A percentile compares a stretch with the other conserved stretches of the same genome.
phyloP scores from a whole-genome alignment of 176 grass and related monocot genomes.

The Carex scoparia region DNA sequence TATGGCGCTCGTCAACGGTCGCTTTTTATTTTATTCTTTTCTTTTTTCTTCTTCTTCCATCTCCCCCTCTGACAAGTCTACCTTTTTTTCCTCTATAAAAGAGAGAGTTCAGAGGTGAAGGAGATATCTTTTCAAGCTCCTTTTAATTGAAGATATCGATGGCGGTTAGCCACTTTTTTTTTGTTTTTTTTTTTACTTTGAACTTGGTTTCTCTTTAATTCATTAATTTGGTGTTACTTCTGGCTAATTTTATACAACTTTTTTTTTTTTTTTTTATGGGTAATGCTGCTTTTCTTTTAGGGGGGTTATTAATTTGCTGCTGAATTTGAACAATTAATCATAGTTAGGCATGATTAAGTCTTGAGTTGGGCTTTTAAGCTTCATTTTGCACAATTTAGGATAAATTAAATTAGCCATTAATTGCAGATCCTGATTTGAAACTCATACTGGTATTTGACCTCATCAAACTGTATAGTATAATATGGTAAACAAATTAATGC shows the following conservation, averaged over 20 bases:
- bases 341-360: background rate
- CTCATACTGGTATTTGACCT: background rate
- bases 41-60: background rate
- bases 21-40: slow-evolving; percentile 12
- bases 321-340: background rate
- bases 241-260: background rate
- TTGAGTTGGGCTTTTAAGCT: slow-evolving; percentile 1
- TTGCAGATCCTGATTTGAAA: background rate
- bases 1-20: slow-evolving; percentile 53
- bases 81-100: slow-evolving; percentile 2
- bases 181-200: background rate
- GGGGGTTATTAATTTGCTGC: too few relatives aligned
- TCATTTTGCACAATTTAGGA: background rate
- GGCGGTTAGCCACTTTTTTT: slow-evolving; percentile 48
- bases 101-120: background rate
- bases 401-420: background rate
- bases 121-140: background rate
- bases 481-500: background rate
- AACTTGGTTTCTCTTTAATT: background rate
- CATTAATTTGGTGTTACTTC: background rate
- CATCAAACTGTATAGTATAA: background rate
- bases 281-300: background rate
- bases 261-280: background rate
- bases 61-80: background rate
- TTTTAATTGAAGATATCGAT: slow-evolving; percentile 26